Evolutionary conservation across 306 rosid species (phyloP), one percentile per base, ranked within the genome.

Genomic region (Senna tora): DNA sequence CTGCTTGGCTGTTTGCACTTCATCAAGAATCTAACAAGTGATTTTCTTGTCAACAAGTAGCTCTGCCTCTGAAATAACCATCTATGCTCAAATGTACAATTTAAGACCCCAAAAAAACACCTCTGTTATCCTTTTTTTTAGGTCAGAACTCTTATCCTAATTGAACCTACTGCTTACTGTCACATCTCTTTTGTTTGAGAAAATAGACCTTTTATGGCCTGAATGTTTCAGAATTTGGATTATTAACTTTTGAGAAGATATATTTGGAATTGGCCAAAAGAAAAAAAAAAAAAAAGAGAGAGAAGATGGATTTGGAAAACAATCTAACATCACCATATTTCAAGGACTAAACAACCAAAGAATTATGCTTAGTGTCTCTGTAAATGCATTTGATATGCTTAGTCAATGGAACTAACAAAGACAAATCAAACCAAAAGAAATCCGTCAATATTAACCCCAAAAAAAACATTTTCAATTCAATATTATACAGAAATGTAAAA

Each of bases 401-500:
- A 36, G 12, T 58, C 9, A 32, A 9, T 32, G 43, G 43, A 32
- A 32, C 21, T 7, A 58, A 15, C 39, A 30, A 32, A 0, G 19
- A 32, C 21, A 58, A 15, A 32, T 58, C 10, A 58, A 58, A 58
- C 42, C 5, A 8, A 58, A 58, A 58, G 14, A 59, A 33, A 32
- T 60, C 14, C 10, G 5, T 33, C 28, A 41, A 76, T 49, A 30
- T 49, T 66, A n/a, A n/a, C 51, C 25, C 22, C 28, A 9, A 22
- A 19, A 62, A 19, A 66, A 28, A 50, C 70, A 52, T 63, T 45
- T 63, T 67, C 64, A 50, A 45, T 45, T 55, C 76, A 42, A 65
- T 30, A 71, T 30, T 64, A 34, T 15, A 55, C 22, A 53, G 53
- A 43, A 63, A 54, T 10, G 19, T 39, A 65, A 65, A 45, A 60